Conservation (phyloP, 169 alveolate species). For the Toxoplasma gondii region DNA sequence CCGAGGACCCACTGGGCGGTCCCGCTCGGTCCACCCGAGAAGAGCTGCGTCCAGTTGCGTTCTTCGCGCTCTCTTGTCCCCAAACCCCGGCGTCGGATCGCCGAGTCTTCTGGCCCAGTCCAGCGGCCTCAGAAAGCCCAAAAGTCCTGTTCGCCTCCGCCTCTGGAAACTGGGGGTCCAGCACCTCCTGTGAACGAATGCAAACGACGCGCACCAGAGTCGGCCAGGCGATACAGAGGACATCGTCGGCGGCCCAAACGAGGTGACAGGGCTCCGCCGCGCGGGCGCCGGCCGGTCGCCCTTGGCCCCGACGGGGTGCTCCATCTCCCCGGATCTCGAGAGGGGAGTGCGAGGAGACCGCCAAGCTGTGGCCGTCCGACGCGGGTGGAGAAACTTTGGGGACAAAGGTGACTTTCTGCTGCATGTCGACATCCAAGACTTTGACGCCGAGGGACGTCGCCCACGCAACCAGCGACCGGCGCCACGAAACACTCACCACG, state of each 20-base stretch:
- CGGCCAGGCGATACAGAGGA: conserved; percentile 14
- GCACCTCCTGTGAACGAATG: background rate
- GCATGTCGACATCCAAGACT: conserved; percentile 40
- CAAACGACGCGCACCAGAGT: background rate
- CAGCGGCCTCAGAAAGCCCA: background rate
- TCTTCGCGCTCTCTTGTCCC: too few relatives aligned
- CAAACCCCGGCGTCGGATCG: too few relatives aligned
- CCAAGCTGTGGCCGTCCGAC: background rate
- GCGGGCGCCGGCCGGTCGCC: background rate
- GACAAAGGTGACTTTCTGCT: conserved; percentile 47
- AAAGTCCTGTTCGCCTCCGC: background rate
- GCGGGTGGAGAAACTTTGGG: background rate
- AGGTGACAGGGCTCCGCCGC: background rate
- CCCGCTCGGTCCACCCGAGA: too few relatives aligned
- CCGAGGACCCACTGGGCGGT: too few relatives aligned
- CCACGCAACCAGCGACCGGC: conserved; percentile 48
- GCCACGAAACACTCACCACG: conserved; percentile 23
- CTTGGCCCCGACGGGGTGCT: too few relatives aligned
- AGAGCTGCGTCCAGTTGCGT: too few relatives aligned
- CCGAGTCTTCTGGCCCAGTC: too few relatives aligned
- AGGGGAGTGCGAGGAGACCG: background rate
- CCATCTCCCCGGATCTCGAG: too few relatives aligned
- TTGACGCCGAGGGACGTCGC: conserved; percentile 34
- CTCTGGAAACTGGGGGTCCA: background rate
- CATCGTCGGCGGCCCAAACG: conserved; percentile 17